Base-by-base conservation (phyloP, 345 rosid genomes). In the Sonneratia caseolaris region DNA sequence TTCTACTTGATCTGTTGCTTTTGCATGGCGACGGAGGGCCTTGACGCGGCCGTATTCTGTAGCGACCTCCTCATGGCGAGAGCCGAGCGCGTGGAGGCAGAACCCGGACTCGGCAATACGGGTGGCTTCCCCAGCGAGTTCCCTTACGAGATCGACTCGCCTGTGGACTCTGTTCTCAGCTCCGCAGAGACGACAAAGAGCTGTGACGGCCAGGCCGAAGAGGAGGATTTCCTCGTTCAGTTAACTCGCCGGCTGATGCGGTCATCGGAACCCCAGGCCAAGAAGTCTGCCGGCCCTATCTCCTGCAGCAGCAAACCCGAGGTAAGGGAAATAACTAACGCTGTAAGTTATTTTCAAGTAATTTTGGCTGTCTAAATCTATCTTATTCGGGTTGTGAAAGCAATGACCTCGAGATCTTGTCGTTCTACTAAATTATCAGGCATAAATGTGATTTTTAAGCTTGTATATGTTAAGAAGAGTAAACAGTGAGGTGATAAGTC, bases 101-200 rank as follows among this genome's bases (percentile, higher is more conserved):
- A 76, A 61, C 59, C 56, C 76, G 53, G 69, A 3, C 72, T 56
- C 78, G 72, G 68, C 15, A 9, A 10, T 13, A 2, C 3, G 53
- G 72, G 64, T 51, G 64, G n/a, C 42, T 82, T 88, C 72, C 89
- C 94, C 0, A 69, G 72, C 3, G 95, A 91, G 80, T 82, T 91
- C 69, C 96, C 94, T 21, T 88, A 76, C 79, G 92, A 87, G 72
- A 79, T 84, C 40, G 90, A 83, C 61, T 84, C 87, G 36, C 88
- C 89, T 14, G 84, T 80, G 36, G 88, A 78, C 73, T 84, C 89
- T 2, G 78, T 75, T 1, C 77, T 69, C 0, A 84, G 86, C 69
- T 86, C 92, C 9, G 4, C 37, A 13, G 51, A 47, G 51, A 47
- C 51, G 13, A 47, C 51, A 12, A 15, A 35, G 18, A 91, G 84